phyloP scores from a whole-genome alignment of 2,329 filamentous ascomycete species.

The Alternaria panax region DNA sequence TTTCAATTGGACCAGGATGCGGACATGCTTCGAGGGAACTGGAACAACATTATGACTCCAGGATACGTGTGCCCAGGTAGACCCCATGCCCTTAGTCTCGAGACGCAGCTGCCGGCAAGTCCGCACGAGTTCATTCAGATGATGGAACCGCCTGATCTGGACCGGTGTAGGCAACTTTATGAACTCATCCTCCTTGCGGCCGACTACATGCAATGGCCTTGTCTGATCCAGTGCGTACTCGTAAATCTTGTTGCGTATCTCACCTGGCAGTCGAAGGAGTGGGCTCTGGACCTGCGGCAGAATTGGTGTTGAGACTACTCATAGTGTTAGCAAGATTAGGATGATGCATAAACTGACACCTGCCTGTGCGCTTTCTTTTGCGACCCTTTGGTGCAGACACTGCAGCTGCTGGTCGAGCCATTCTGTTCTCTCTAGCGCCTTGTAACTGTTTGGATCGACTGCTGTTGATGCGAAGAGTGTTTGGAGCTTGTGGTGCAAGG shows the following conservation, averaged over 20 bases:
- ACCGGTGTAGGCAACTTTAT: no score
- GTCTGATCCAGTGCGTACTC: background rate
- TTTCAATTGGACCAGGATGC: background rate
- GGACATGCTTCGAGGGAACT: background rate
- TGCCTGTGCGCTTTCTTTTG: background rate
- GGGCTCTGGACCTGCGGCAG: background rate
- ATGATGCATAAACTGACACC: background rate
- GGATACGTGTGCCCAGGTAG: no score
- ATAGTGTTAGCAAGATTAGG: background rate
- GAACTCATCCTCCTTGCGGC: no score
- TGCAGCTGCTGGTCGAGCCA: background rate
- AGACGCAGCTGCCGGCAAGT: background rate
- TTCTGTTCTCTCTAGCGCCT: background rate
- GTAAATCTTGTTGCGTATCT: conserved; percentile 2
- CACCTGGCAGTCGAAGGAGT: background rate
- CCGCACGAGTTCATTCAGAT: background rate
- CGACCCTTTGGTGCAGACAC: background rate
- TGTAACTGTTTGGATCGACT: background rate
- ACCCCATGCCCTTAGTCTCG: background rate
- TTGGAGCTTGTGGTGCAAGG: background rate
- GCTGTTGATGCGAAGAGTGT: background rate
- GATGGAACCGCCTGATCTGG: background rate
- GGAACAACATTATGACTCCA: no score
- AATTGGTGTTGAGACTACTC: background rate
- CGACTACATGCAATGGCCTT: background rate